Base-by-base conservation (phyloP, 768 basidiomycete genomes). In the Rhodotorula toruloides region DNA sequence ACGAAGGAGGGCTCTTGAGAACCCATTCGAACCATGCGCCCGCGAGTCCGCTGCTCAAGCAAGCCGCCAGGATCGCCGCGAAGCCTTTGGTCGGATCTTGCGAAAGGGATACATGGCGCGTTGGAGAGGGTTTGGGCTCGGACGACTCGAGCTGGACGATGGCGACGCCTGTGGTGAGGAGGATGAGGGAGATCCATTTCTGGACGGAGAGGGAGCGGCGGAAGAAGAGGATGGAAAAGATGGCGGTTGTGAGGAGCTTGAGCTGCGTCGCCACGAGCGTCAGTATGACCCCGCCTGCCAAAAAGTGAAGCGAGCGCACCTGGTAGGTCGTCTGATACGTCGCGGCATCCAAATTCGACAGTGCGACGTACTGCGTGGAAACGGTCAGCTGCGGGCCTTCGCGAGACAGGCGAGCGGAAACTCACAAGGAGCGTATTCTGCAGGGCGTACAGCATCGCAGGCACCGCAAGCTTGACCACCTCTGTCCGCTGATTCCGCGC, bases 261-360 rank as follows among this genome's bases (percentile, higher is more conserved):
- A 96, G 93, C 78, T 75, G 64, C n/a, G 46, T 31, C 42, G 13
- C n/a, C 32, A 46, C 29, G 56, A 21, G n/a, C n/a, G 37, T 40
- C 49, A 31, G n/a, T 12, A 4, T 10, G 44, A 9, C 16, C 16
- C 14, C 4, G 4, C 32, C 16, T 40, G 11, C 29, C 10, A 12
- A 16, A 11, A 31, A 7, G 14, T 6, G 2, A 22, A n/a, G 29
- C 2, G 21, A 54, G 39, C 39, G 12, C 25, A 49, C 54, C 37
- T 94, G 93, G 81, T 90, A 97, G 71, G 96, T 92, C 43, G 91
- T 93, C 63, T 94, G 92, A 78, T 94, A 97, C n/a, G 91, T 92
- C n/a, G 91, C 90, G 25, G 89, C 91, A 67, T 90, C 86, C 63
- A 97, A 81, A 77, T 97, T 96, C 43, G 88, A 86, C 12, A 88